phyloP scores from a whole-genome alignment of 176 grass and related monocot species.

The Phyllostachys edulis region DNA sequence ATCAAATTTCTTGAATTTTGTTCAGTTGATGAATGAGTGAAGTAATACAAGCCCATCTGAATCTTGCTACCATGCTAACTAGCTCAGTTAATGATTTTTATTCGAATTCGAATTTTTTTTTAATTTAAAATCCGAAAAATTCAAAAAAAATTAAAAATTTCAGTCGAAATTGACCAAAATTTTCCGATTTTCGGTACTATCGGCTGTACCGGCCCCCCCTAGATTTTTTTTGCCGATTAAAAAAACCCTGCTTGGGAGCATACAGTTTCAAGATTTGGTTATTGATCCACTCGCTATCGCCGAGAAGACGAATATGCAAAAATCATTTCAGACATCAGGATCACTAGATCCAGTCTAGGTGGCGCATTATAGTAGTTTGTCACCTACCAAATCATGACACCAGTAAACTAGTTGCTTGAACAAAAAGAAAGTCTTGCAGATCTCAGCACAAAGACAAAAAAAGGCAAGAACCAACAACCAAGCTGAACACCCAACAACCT shows the following conservation, averaged over 20 bases:
- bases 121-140: no score
- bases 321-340: background rate
- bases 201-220: no score
- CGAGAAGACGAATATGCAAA: background rate
- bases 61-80: no score
- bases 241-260: background rate
- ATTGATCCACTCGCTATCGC: background rate
- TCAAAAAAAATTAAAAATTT: no score
- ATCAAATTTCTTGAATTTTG: no score
- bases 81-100: no score
- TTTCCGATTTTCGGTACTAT: no score
- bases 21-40: no score
- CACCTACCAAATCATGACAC: constrained; percentile 37
- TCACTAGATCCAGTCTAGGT: constrained; percentile 19
- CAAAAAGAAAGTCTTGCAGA: constrained; percentile 9
- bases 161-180: no score
- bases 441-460: constrained; percentile 16
- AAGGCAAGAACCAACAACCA: constrained; percentile 12
- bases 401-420: constrained; percentile 30
- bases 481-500: background rate
- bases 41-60: no score
- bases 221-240: no score
- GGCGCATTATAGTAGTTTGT: background rate
- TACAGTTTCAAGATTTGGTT: background rate
- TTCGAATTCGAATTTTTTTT: no score